Conservation (phyloP, 139 green algal species). For the Volvox africanus region DNA sequence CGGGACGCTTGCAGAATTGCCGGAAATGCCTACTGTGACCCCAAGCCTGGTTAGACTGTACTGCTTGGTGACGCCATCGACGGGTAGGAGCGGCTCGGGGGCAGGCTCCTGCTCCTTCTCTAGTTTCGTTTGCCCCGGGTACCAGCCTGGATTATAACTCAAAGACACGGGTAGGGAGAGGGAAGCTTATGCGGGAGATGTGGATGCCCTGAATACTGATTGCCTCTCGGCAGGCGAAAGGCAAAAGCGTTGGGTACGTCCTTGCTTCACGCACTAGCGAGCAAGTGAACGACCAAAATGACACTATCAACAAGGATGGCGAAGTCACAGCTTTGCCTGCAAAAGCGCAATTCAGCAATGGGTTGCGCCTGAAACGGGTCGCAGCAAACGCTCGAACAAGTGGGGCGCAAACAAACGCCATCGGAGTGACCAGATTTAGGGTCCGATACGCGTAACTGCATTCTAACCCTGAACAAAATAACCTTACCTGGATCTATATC, state of each 20-base stretch:
- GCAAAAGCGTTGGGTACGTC: too few species aligned
- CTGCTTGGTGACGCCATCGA: not conserved
- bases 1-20: not conserved
- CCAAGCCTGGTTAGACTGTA: not conserved
- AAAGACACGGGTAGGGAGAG: too few species aligned
- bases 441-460: too few species aligned
- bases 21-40: too few species aligned
- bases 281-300: too few species aligned
- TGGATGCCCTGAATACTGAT: too few species aligned
- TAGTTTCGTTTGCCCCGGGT: constrained; percentile 15
- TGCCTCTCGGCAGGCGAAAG: too few species aligned
- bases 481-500: constrained; percentile 27
- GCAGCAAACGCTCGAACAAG: not conserved
- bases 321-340: too few species aligned
- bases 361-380: not conserved
- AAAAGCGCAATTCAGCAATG: too few species aligned
- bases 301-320: too few species aligned
- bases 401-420: not conserved
- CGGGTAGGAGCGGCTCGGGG: not conserved
- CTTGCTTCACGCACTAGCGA: too few species aligned
- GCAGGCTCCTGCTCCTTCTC: not conserved
- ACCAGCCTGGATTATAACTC: constrained; percentile 27
- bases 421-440: not conserved
- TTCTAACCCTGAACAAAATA: too few species aligned
- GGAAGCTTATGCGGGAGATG: not conserved